Evolutionary conservation across 2,329 filamentous ascomycete genomes (phyloP).

Genomic region (Monosporascus sp.): DNA sequence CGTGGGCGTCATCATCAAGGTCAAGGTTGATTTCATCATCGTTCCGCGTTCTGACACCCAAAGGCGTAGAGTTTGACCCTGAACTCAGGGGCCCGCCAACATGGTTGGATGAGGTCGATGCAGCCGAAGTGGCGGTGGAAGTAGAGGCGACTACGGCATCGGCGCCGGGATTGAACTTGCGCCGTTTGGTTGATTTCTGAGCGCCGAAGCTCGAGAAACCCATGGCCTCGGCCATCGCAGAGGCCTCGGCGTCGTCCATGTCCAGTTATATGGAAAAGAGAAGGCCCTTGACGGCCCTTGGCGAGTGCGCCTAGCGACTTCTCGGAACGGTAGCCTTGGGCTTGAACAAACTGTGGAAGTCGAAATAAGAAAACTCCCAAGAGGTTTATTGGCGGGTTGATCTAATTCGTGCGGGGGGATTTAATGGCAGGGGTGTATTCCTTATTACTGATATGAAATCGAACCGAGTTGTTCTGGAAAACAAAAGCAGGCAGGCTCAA

Average conservation of each 20-base stretch:
- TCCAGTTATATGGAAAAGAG: background rate
- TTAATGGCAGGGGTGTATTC: background rate
- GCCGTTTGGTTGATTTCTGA: conserved; percentile 54
- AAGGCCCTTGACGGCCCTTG: too few relatives aligned
- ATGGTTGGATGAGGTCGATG: conserved; percentile 8
- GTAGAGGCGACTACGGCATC: conserved; percentile 26
- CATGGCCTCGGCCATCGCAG: conserved; percentile 61
- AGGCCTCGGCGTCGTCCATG: conserved; percentile 29
- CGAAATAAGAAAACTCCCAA: background rate
- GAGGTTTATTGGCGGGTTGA: background rate
- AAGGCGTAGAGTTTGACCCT: conserved; percentile 32
- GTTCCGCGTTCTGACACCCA: conserved; percentile 34
- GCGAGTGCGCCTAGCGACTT: too few relatives aligned
- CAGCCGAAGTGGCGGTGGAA: conserved; percentile 18
- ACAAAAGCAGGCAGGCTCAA: too few relatives aligned
- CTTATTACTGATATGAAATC: background rate
- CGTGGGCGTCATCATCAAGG: conserved; percentile 32
- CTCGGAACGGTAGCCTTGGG: background rate
- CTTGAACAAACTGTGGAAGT: background rate
- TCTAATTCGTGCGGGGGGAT: background rate
- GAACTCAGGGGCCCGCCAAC: conserved; percentile 9
- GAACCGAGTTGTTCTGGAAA: too few relatives aligned
- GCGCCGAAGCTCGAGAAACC: conserved; percentile 68
- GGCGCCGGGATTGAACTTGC: conserved; percentile 56
- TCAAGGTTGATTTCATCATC: conserved; percentile 41